phyloP scores from a whole-genome alignment of 208 protist species.

The Trypanosomatidae sp. region DNA sequence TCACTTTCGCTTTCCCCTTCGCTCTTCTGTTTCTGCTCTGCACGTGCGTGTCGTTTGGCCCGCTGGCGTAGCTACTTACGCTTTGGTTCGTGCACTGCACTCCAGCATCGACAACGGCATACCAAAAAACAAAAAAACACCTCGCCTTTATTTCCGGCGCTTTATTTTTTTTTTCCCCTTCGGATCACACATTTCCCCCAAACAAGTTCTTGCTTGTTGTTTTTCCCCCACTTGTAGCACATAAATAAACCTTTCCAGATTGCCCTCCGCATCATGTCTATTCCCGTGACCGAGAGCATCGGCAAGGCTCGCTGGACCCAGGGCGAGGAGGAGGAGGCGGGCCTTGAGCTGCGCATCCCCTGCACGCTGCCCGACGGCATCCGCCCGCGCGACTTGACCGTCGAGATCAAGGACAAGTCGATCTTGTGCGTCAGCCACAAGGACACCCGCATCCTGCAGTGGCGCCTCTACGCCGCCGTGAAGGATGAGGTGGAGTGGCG shows the following conservation, averaged over 20 bases:
- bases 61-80: no score
- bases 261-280: constrained; percentile 10
- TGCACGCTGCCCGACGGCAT: constrained; percentile 57
- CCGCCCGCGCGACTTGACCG: constrained; percentile 69
- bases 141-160: no score
- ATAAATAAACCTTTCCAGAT: background rate
- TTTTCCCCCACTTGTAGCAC: background rate
- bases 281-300: constrained; percentile 50
- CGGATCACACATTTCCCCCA: no score
- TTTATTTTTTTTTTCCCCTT: no score
- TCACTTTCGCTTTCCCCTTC: no score
- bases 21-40: no score
- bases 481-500: constrained; percentile 81
- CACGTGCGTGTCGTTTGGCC: no score
- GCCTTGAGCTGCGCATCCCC: constrained; percentile 76
- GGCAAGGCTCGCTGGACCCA: constrained; percentile 77
- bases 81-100: no score
- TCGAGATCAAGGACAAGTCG: constrained; percentile 74
- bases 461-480: constrained; percentile 79
- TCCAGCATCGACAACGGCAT: no score
- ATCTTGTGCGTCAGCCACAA: constrained; percentile 77
- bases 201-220: background rate
- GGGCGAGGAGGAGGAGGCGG: constrained; percentile 57
- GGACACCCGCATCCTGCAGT: constrained; percentile 68
- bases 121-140: no score